Evolutionary conservation across 306 rosid genomes (phyloP).

Genomic region (Castanospermum australe): DNA sequence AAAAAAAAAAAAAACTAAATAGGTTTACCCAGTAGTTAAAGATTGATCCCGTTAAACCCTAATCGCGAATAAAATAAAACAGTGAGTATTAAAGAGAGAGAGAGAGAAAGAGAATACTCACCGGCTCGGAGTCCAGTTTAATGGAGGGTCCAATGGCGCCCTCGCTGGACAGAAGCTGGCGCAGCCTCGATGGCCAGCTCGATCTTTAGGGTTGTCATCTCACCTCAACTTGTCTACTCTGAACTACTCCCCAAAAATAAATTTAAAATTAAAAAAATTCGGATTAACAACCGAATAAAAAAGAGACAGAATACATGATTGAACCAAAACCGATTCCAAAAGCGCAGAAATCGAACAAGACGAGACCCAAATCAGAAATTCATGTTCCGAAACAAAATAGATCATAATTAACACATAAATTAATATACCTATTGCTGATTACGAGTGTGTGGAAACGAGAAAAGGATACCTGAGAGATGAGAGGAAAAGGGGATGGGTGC

Average conservation of each 20-base stretch:
- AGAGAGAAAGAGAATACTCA: conserved; percentile 37
- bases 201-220: conserved; percentile 86
- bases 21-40: neutral
- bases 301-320: conserved; percentile 22
- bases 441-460: neutral
- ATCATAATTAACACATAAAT: conserved; percentile 23
- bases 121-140: conserved; percentile 87
- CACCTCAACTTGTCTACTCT: conserved; percentile 68
- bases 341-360: neutral
- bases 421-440: neutral
- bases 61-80: conserved; percentile 5
- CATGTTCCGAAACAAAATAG: neutral
- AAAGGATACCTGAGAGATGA: conserved; percentile 63
- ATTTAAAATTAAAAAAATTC: neutral
- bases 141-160: conserved; percentile 82
- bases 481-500: conserved; percentile 45
- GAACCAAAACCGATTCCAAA: conserved; percentile 12
- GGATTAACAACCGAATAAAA: neutral
- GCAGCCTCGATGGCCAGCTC: conserved; percentile 94
- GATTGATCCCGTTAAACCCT: conserved; percentile 11
- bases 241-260: conserved; percentile 46
- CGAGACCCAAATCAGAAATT: conserved; percentile 15
- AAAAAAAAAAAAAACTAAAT: conserved; percentile 32
- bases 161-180: conserved; percentile 85
- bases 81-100: neutral